Evolutionary conservation across 805 yeast species (phyloP).

Genomic region (Wilhelminamyces savonicus): DNA sequence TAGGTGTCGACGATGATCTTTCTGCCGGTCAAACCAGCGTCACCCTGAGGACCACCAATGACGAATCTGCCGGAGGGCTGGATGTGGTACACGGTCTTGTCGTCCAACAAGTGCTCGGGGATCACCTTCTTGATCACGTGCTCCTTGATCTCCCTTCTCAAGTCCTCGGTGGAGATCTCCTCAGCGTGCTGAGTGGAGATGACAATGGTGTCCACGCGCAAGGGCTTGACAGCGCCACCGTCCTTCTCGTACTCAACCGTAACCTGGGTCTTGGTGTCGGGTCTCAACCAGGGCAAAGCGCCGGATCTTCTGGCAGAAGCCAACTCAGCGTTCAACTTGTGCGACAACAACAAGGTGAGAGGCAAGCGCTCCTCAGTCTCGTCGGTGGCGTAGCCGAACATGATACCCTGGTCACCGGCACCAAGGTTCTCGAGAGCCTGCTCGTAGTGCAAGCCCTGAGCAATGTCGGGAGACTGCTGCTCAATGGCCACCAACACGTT

Average conservation of each 20-base stretch:
- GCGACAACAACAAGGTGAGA: slow-evolving; percentile 88
- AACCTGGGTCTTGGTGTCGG: slow-evolving; percentile 99
- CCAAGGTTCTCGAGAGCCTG: slow-evolving; percentile 94
- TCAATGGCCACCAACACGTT: slow-evolving; percentile 98
- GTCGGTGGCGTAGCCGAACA: slow-evolving; percentile 99
- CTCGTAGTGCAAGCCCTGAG: slow-evolving; percentile 98
- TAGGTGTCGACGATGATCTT: slow-evolving; percentile 99
- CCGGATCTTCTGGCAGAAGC: slow-evolving; percentile 98
- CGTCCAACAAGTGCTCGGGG: slow-evolving; percentile 86
- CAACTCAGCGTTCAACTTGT: slow-evolving; percentile 92
- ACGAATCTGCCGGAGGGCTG: slow-evolving; percentile 99
- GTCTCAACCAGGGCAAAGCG: slow-evolving; percentile 93
- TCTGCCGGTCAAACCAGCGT: slow-evolving; percentile 99
- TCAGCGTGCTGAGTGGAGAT: slow-evolving; percentile 98
- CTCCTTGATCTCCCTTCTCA: slow-evolving; percentile 70
- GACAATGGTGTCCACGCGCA: slow-evolving; percentile 96
- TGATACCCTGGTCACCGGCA: slow-evolving; percentile 99
- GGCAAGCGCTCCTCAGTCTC: slow-evolving; percentile 98
- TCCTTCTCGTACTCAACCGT: slow-evolving; percentile 94
- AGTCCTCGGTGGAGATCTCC: slow-evolving; percentile 86
- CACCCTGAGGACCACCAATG: slow-evolving; percentile 99
- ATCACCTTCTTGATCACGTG: slow-evolving; percentile 89
- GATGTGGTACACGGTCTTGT: slow-evolving; percentile 92
- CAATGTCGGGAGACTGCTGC: slow-evolving; percentile 98
- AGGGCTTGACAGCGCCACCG: slow-evolving; percentile 91